These are phyloP conservation scores for Epichloe hybrida DNA, from an alignment of 2,329 filamentous ascomycete species.

Conservation along the genomic window DNA sequence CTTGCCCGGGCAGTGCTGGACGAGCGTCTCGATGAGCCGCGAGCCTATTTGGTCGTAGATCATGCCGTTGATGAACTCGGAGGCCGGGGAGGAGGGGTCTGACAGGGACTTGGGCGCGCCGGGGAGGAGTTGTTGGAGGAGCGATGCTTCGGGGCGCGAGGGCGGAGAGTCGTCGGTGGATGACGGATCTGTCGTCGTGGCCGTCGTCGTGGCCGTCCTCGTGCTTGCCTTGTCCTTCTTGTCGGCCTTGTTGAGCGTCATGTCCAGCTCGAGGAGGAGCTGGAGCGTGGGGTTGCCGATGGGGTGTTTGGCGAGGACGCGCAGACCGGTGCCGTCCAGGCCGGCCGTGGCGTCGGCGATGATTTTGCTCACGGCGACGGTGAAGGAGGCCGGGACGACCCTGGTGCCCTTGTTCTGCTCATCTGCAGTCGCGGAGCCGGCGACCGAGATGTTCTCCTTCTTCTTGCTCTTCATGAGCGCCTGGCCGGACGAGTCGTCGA, in stretches of 20 bases:
- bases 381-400: constrained; percentile 67
- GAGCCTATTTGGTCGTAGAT: constrained; percentile 87
- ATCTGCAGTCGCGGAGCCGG: constrained; percentile 36
- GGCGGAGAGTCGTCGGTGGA: background rate
- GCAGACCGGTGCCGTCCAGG: constrained; percentile 67
- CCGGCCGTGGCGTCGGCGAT: constrained; percentile 61
- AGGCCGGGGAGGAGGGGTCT: constrained; percentile 58
- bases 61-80: constrained; percentile 69
- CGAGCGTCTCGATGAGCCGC: constrained; percentile 74
- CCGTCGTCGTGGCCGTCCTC: background rate
- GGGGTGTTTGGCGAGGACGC: constrained; percentile 74
- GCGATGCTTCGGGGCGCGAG: constrained; percentile 23
- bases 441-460: constrained; percentile 68
- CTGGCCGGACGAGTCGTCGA: constrained; percentile 55
- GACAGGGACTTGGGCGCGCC: constrained; percentile 57
- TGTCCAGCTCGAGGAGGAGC: constrained; percentile 74
- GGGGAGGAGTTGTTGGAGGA: constrained; percentile 67
- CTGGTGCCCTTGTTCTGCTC: constrained; percentile 31
- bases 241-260: constrained; percentile 48
- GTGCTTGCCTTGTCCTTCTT: constrained; percentile 1
- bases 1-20: constrained; percentile 70
- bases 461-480: constrained; percentile 79
- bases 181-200: background rate
- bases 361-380: constrained; percentile 64
- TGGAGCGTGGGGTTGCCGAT: constrained; percentile 91